Conservation (phyloP, 306 rosid species). For the Glycine tomentella region DNA sequence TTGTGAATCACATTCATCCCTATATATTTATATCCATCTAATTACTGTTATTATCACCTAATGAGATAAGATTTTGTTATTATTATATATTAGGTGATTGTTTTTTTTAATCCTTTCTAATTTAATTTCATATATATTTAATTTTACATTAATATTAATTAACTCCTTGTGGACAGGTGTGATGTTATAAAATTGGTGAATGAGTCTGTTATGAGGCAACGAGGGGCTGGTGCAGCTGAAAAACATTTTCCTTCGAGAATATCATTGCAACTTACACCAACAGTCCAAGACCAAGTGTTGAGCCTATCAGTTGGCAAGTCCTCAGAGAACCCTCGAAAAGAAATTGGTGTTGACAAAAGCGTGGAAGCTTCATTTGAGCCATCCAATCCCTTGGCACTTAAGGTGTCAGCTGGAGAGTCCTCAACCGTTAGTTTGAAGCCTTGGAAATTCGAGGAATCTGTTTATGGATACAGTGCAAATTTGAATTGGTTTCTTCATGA, state of each 20-base stretch:
- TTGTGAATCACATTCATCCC: too few relatives aligned
- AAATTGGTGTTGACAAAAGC: slow-evolving; percentile 65
- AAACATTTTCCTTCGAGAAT: slow-evolving; percentile 91
- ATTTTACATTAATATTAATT: not conserved
- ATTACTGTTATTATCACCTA: too few relatives aligned
- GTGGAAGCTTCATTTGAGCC: slow-evolving; percentile 78
- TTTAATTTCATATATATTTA: too few relatives aligned
- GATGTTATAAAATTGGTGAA: slow-evolving; percentile 73
- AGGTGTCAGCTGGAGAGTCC: slow-evolving; percentile 71
- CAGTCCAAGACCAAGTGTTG: slow-evolving; percentile 60
- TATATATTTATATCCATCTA: too few relatives aligned
- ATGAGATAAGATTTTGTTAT: too few relatives aligned
- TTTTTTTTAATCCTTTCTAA: not conserved
- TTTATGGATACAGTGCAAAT: slow-evolving; percentile 73
- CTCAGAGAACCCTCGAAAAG: slow-evolving; percentile 78
- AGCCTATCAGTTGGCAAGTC: slow-evolving; percentile 89
- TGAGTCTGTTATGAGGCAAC: slow-evolving; percentile 60
- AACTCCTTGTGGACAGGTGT: slow-evolving; percentile 55
- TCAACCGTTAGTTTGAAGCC: slow-evolving; percentile 68
- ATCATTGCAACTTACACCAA: slow-evolving; percentile 80
- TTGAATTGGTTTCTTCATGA: slow-evolving; percentile 92
- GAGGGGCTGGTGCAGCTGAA: slow-evolving; percentile 70
- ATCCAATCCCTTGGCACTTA: slow-evolving; percentile 61
- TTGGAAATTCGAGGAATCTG: slow-evolving; percentile 90
- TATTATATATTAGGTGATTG: not conserved